phyloP scores from a whole-genome alignment of 2,329 filamentous ascomycete species.

The Cladosporium sp. region DNA sequence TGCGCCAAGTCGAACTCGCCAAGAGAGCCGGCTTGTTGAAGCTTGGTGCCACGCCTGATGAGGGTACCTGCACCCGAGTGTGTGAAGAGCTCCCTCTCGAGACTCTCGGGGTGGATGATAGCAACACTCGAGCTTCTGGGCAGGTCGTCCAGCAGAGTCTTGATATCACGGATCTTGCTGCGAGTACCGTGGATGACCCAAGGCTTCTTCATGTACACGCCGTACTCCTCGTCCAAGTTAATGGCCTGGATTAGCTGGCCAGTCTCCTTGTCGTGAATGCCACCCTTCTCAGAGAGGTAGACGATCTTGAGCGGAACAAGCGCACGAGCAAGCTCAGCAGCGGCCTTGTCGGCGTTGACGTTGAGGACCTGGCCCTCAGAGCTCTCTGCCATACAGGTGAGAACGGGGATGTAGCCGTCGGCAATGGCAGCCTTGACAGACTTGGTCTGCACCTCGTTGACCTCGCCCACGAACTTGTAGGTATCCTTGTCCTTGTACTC shows the following conservation, averaged over 20 bases:
- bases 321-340: slow-evolving; percentile 84
- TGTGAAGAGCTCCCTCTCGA: slow-evolving; percentile 96
- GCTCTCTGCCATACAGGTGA: slow-evolving; percentile 96
- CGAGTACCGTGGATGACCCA: slow-evolving; percentile 96
- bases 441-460: slow-evolving; percentile 85
- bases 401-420: slow-evolving; percentile 85
- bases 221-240: slow-evolving; percentile 95
- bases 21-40: slow-evolving; percentile 70
- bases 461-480: slow-evolving; percentile 93
- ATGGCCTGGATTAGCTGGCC: slow-evolving; percentile 95
- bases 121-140: slow-evolving; percentile 92
- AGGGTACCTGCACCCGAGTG: slow-evolving; percentile 92
- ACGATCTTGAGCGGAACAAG: slow-evolving; percentile 96
- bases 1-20: slow-evolving; percentile 71
- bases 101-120: slow-evolving; percentile 92
- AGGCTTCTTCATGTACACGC: slow-evolving; percentile 85
- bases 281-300: slow-evolving; percentile 97
- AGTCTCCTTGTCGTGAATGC: slow-evolving; percentile 89
- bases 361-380: slow-evolving; percentile 90
- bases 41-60: slow-evolving; percentile 87
- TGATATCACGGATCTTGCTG: slow-evolving; percentile 97
- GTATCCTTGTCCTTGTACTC: slow-evolving; percentile 96
- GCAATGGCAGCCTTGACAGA: slow-evolving; percentile 90
- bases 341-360: slow-evolving; percentile 96
- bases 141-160: slow-evolving; percentile 84